Conservation (phyloP, 495 filamentous ascomycete genomes). For the Podospora tetraspora region DNA sequence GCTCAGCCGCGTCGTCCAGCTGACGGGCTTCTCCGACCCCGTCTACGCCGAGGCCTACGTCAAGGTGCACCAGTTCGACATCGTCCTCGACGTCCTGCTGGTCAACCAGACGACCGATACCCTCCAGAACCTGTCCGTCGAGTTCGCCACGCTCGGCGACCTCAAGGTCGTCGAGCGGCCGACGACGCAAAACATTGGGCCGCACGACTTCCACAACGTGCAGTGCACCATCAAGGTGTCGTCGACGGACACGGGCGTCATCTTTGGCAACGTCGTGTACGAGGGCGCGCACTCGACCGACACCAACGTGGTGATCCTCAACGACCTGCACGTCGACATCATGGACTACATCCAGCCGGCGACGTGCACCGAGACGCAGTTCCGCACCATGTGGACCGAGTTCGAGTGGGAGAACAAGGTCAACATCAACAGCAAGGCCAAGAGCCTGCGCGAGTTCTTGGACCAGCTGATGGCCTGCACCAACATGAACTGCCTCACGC, state of each 20-base stretch:
- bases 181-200: slow-evolving; percentile 88
- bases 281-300: slow-evolving; percentile 94
- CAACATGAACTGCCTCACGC: slow-evolving; percentile 97
- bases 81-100: slow-evolving; percentile 91
- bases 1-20: slow-evolving; percentile 89
- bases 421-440: slow-evolving; percentile 97
- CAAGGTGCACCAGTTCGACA: slow-evolving; percentile 98
- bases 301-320: slow-evolving; percentile 95
- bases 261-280: slow-evolving; percentile 98
- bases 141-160: slow-evolving; percentile 96
- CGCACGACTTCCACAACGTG: slow-evolving; percentile 95
- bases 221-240: slow-evolving; percentile 99
- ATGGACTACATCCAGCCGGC: slow-evolving; percentile 99
- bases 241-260: slow-evolving; percentile 96
- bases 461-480: slow-evolving; percentile 94
- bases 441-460: slow-evolving; percentile 86
- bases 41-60: slow-evolving; percentile 99
- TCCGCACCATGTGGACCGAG: slow-evolving; percentile 99
- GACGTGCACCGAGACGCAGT: slow-evolving; percentile 94
- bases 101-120: slow-evolving; percentile 98
- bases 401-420: slow-evolving; percentile 99
- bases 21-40: slow-evolving; percentile 97
- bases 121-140: slow-evolving; percentile 92
- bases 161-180: slow-evolving; percentile 97
- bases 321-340: slow-evolving; percentile 98